Base-by-base conservation (phyloP, 225 moss, liverwort and hornwort species). In the Antitrichia curtipendula region DNA sequence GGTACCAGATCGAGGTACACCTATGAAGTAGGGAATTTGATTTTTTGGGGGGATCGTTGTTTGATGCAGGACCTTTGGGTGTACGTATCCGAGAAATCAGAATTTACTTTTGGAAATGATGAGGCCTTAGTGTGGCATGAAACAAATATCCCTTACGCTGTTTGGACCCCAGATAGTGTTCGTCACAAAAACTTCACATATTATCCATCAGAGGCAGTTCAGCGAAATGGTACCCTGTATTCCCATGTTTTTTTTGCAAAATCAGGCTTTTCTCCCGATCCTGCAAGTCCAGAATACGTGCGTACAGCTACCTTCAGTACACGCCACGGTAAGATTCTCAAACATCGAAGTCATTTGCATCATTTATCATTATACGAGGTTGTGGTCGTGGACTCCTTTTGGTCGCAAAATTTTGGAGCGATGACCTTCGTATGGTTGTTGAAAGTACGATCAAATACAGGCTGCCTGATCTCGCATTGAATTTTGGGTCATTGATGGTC, bases 211-310 rank as follows among this genome's bases (percentile, higher is more conserved):
- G 91, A 96, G 94, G 87, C 94, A 69, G 95, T 96, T 72, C 94
- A 93, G 89, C 91, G 90, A 80, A 98, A 98, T 93, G 95, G 90
- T 31, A 96, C 91, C 86, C 36, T 96, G 53, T 98, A 93, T 74
- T 94, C 96, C 34, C 94, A 98, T 89, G 92, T 91, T 2, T 98
- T 92, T 84, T 95, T 98, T 88, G 92, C 96, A 75, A 97, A 91
- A 84, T 92, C 98, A 83, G 96, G 96, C 75, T 97, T 89, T 85
- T 95, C 97, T 64, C 95, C 95, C 77, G 94, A 96, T 91, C 97
- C 96, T 29, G 87, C 88, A 54, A 92, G 94, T 89, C 82, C 94
- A 56, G 94, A 95, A 65, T 95, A 92, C 86, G 87, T 87, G 68
- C 90, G 85, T 70, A 87, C 86, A 68, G 89, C 93, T 75, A 88